Conservation (phyloP, 2,329 filamentous ascomycete genomes). For the Fusarium austroafricanum region DNA sequence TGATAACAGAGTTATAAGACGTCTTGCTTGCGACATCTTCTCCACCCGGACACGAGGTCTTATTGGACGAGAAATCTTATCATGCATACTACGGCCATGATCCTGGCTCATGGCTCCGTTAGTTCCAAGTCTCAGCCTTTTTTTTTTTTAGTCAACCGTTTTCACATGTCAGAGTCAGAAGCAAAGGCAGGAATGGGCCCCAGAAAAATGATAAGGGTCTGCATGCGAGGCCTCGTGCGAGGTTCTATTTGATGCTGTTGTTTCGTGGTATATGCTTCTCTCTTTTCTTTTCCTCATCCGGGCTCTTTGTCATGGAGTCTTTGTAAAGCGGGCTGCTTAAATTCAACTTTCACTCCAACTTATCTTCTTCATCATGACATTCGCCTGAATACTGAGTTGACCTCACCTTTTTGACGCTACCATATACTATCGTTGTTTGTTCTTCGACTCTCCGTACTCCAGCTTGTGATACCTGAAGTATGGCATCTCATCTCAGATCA, state of each 20-base stretch:
- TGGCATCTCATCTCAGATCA: slow-evolving; percentile 32
- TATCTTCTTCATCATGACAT: slow-evolving; percentile 4
- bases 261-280: slow-evolving; percentile 12
- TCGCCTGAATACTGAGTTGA: background rate
- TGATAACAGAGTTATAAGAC: slow-evolving; percentile 7
- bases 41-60: slow-evolving; percentile 14
- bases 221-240: slow-evolving; percentile 20
- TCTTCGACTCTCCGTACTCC: background rate
- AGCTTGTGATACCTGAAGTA: slow-evolving; percentile 3
- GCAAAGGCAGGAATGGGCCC: slow-evolving; percentile 9
- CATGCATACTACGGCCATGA: slow-evolving; percentile 2
- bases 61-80: slow-evolving; percentile 42
- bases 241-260: slow-evolving; percentile 22
- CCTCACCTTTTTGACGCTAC: background rate
- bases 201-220: slow-evolving; percentile 23
- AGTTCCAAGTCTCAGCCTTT: slow-evolving; percentile 38
- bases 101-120: slow-evolving; percentile 13
- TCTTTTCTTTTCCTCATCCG: slow-evolving; percentile 1
- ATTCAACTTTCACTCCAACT: background rate
- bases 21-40: slow-evolving; percentile 13
- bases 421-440: background rate
- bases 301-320: slow-evolving; percentile 9
- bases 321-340: background rate
- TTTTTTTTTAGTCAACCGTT: slow-evolving; percentile 27
- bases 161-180: slow-evolving; percentile 43